Evolutionary conservation across 2,329 filamentous ascomycete genomes (phyloP), one percentile per base, ranked within the genome.

Genomic region (Penicillium sp.): DNA sequence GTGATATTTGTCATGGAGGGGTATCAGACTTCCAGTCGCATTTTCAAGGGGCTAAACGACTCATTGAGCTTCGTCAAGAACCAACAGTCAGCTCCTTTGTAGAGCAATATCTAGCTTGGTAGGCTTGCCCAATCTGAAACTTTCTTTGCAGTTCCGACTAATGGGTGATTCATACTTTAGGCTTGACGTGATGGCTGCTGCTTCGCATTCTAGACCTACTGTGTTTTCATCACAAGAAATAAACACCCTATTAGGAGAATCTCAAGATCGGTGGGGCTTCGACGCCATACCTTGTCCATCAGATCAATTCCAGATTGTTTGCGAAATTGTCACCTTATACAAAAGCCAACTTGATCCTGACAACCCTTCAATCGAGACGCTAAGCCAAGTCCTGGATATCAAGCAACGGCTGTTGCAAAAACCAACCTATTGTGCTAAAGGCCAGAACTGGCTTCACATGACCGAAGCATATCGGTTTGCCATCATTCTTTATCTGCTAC

Each of bases 101-200:
- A 4, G 56, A 59, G 24, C 56, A 59, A 26, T 59, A 59, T 30
- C 38, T 59, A 13, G 49, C 50, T 9, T 59, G 56, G 56, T 59
- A 45, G 24, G 33, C 13, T 40, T 8, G 2, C 3, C 1, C 3
- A 28, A 10, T 5, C 22, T 17, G 12, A 15, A 33, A 2, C 9
- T 4, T 12, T 28, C 10, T 10, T 28, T 7, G 2, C 5, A 8
- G 0, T 30, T 30, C 24, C 15, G 26, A 47, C 44, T 47, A 28
- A 47, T 19, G 19, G 19, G 26, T 26, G 22, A 47, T 47, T 26
- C 22, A 3, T 49, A 10, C 19, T 44, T 22, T 24, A 56, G 53
- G 53, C 53, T 56, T 10, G 53, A 56, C 22, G 53, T 56, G 15
- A 56, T 56, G 53, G 38, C 53, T 30, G 53, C 53, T 30, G 53